Evolutionary conservation across 805 yeast species (phyloP), one percentile per base, ranked within the genome.

Genomic region (Teunomyces stri): DNA sequence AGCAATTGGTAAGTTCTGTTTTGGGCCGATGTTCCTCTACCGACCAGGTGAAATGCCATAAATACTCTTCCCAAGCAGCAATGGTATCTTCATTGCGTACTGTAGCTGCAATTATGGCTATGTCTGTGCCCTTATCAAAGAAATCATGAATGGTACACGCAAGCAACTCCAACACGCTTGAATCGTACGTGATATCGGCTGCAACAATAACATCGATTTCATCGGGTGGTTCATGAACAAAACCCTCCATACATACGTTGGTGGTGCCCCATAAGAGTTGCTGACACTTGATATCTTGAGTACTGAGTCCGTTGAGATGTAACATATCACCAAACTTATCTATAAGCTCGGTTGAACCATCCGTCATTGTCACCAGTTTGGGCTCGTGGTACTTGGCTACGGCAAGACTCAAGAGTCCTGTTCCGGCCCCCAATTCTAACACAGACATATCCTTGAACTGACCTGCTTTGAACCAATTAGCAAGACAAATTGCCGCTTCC

Each of bases 141-240:
- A 74, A 65, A 34, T 67, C 71, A n/a, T 59, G 51, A 2, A 87
- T 58, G 9, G 84, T 77, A 4, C 58, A 50, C n/a, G 81, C 74
- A 35, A 91, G 70, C 20, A 66, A 66, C 0, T 82, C 81, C 16
- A 89, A 72, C 2, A 82, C 72, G 3, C 76, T 67, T 2, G 81
- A 61, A 58, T 91, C 97, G 64, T 87, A 91, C 0, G 96, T 89
- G 11, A 91, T 89, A 64, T 91, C 98, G 0, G 97, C 94, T 0
- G 91, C 96, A 3, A 89, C 58, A 0, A 89, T 67, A 1, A 83
- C 62, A 55, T 84, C 82, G 3, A 72, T 63, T 9, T 49, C 54
- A 2, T 57, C 47, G 0, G 64, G 60, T 2, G 52, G 51, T 3
- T 38, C 58, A 2, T 79, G 79, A 1, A 76, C 56, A 6, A 58